Percentiles rank a stretch among this genome's conserved stretches.
Conservation (phyloP, 129 eudicot species). For the Sambucus nigra region DNA sequence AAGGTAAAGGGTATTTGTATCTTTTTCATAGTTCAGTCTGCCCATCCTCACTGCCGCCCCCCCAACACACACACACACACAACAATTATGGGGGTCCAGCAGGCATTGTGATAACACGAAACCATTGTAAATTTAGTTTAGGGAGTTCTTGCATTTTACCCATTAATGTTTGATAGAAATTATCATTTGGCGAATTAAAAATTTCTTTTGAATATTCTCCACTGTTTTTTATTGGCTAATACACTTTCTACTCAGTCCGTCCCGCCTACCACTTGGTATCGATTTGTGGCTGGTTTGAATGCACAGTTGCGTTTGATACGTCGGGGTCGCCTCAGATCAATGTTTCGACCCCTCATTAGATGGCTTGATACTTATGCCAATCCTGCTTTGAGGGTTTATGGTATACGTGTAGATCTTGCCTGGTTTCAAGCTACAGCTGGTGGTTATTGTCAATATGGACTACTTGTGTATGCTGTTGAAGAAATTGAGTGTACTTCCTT, state of each 20-base stretch:
- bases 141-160: too few relatives aligned
- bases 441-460: constrained; percentile 68
- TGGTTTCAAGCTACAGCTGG: constrained; percentile 69
- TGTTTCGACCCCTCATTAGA: constrained; percentile 41
- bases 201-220: too few relatives aligned
- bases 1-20: too few relatives aligned
- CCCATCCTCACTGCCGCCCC: too few relatives aligned
- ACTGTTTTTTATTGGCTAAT: constrained; percentile 6
- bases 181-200: too few relatives aligned
- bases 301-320: constrained; percentile 88
- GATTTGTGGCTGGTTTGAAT: constrained; percentile 92
- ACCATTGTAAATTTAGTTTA: too few relatives aligned
- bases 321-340: constrained; percentile 57
- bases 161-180: too few relatives aligned
- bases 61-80: too few relatives aligned
- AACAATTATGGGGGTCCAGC: too few relatives aligned
- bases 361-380: constrained; percentile 84
- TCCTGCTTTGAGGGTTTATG: constrained; percentile 58
- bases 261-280: constrained; percentile 96
- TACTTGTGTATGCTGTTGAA: constrained; percentile 54
- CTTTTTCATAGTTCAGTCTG: too few relatives aligned
- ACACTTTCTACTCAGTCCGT: constrained; percentile 40
- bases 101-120: too few relatives aligned
- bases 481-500: constrained; percentile 25
- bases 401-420: constrained; percentile 75